Conservation (phyloP, 108 stramenopile genomes). For the Nitzschia inconspicua region DNA sequence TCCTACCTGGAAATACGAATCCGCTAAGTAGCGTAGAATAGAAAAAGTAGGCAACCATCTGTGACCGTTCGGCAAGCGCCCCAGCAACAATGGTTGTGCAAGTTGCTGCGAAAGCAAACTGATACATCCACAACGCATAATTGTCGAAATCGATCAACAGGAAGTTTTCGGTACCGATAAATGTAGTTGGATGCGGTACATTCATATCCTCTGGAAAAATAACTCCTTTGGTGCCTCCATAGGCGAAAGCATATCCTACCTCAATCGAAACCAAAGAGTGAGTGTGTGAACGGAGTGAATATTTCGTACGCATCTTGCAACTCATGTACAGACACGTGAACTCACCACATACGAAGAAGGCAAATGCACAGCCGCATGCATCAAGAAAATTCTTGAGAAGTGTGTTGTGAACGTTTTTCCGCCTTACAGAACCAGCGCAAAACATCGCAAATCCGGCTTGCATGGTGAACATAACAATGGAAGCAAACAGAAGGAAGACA, state of each 20-base stretch:
- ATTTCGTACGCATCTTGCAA: too few species aligned
- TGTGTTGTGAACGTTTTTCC: constrained; percentile 72
- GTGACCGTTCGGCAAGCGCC: constrained; percentile 81
- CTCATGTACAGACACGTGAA: too few species aligned
- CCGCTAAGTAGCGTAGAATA: constrained; percentile 64
- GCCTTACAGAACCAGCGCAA: constrained; percentile 61
- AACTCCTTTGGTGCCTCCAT: constrained; percentile 32
- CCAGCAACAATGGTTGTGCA: constrained; percentile 92
- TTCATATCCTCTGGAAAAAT: background rate
- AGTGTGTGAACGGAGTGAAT: too few species aligned
- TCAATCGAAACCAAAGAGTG: too few species aligned
- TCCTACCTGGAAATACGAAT: constrained; percentile 84
- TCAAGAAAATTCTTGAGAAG: constrained; percentile 76
- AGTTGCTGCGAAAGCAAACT: constrained; percentile 28
- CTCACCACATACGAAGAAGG: background rate
- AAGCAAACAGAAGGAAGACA: constrained; percentile 53
- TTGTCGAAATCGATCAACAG: constrained; percentile 43
- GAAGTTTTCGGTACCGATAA: constrained; percentile 55
- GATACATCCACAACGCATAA: constrained; percentile 40
- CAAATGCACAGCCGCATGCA: constrained; percentile 15
- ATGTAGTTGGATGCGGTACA: constrained; percentile 25
- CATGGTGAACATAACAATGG: constrained; percentile 68
- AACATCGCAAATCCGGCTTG: constrained; percentile 75
- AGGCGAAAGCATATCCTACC: constrained; percentile 80
- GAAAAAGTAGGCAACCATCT: constrained; percentile 70